These are phyloP conservation scores for Fusarium piperis DNA, from an alignment of 2,329 filamentous ascomycete genomes.

Conservation along the genomic window DNA sequence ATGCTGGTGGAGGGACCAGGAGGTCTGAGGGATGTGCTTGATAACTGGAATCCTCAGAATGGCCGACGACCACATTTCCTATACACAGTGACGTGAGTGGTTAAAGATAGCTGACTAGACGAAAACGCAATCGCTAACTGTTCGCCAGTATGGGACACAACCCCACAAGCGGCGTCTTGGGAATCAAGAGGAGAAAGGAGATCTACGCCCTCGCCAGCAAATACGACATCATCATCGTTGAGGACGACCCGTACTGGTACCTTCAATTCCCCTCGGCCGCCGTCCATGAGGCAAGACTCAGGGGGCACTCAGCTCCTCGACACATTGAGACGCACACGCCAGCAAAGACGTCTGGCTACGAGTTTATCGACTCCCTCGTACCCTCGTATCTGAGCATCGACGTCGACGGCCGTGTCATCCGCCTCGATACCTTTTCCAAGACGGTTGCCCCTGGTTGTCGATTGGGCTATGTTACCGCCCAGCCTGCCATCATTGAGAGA, in stretches of 20 bases:
- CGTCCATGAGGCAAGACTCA: constrained; percentile 59
- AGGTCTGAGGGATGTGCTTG: constrained; percentile 79
- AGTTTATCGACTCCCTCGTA: constrained; percentile 83
- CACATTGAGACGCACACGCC: constrained; percentile 44
- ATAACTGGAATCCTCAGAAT: constrained; percentile 80
- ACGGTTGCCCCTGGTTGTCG: constrained; percentile 90
- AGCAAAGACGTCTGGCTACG: constrained; percentile 67
- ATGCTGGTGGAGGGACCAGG: constrained; percentile 80
- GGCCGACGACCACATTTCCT: constrained; percentile 84
- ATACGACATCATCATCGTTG: constrained; percentile 90
- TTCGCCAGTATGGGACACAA: constrained; percentile 73
- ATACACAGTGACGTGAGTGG: constrained; percentile 86
- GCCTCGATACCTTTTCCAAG: constrained; percentile 94
- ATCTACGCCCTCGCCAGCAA: constrained; percentile 83
- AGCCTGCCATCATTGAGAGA: constrained; percentile 80
- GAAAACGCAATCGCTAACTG: not conserved
- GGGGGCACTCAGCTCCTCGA: constrained; percentile 48
- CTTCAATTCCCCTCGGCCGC: constrained; percentile 84
- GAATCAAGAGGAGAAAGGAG: constrained; percentile 76
- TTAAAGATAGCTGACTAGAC: no score
- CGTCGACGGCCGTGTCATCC: constrained; percentile 85
- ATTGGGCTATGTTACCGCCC: constrained; percentile 89
- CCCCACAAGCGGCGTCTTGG: constrained; percentile 81
- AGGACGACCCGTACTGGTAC: constrained; percentile 97
- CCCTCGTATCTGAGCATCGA: constrained; percentile 87